phyloP scores from a whole-genome alignment of 257 asterid genomes.

The Perilla frutescens region DNA sequence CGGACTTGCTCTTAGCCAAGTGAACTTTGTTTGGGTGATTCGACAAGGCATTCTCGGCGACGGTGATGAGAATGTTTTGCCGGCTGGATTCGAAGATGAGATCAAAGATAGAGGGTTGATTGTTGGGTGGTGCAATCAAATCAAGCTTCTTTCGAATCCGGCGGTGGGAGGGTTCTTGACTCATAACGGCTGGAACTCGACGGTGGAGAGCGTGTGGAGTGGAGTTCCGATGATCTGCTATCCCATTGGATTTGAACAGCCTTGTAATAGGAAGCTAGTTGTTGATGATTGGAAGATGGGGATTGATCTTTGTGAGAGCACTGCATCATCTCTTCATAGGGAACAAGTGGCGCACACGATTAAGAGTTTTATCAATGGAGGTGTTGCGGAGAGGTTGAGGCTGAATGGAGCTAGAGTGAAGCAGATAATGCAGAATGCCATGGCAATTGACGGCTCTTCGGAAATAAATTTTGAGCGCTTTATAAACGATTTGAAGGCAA shows the following conservation, averaged over 20 bases:
- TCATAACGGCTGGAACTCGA: conserved; percentile 36
- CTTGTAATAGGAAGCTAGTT: conserved; percentile 8
- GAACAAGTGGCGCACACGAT: conserved; percentile 2
- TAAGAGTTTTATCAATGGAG: neutral
- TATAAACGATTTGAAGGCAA: conserved; percentile 22
- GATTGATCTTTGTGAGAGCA: conserved; percentile 3
- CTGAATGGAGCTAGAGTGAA: neutral
- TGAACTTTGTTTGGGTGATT: conserved; percentile 22
- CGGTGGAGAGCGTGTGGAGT: conserved; percentile 33
- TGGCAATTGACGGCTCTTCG: conserved; percentile 26
- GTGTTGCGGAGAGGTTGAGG: neutral
- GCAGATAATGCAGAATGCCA: neutral
- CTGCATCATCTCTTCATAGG: neutral
- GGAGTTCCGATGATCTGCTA: conserved; percentile 25
- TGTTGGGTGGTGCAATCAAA: conserved; percentile 28
- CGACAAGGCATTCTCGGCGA: conserved; percentile 18
- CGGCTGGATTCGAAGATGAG: neutral
- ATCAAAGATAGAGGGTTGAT: conserved; percentile 20
- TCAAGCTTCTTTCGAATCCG: neutral
- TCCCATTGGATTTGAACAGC: conserved; percentile 15
- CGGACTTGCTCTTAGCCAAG: conserved; percentile 23
- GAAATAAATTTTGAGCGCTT: conserved; percentile 14
- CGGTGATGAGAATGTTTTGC: neutral
- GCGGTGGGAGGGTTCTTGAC: conserved; percentile 31
- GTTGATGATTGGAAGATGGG: conserved; percentile 35